Evolutionary conservation across 371 early-diverging fungal genomes (phyloP).

Genomic region (Mortierella sp.): DNA sequence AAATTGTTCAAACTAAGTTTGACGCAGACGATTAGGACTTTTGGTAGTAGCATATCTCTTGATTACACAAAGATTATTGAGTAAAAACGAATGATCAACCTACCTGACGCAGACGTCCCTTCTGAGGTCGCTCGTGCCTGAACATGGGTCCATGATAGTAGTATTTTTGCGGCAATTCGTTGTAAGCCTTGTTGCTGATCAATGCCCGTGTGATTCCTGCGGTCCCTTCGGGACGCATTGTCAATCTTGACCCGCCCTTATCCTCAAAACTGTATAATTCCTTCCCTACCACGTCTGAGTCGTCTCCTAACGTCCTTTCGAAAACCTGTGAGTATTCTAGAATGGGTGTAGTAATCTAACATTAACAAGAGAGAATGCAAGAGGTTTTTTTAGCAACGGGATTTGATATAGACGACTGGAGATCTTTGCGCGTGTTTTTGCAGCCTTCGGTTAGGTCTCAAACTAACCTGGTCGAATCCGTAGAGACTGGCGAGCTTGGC

Average conservation of each 20-base stretch:
- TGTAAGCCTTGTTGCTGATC: constrained; percentile 57
- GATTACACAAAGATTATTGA: too few species aligned
- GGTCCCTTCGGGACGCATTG: constrained; percentile 76
- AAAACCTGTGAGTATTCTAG: constrained; percentile 71
- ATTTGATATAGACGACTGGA: too few species aligned
- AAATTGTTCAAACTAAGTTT: constrained; percentile 71
- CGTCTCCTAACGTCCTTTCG: constrained; percentile 66
- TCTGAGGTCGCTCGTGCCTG: constrained; percentile 74
- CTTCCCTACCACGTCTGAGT: constrained; percentile 74
- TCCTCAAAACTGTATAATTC: constrained; percentile 72
- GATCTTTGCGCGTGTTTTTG: too few species aligned
- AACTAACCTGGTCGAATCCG: constrained; percentile 60
- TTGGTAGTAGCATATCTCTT: background rate
- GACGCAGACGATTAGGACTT: background rate
- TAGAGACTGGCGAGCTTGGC: constrained; percentile 53
- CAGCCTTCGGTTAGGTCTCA: too few species aligned
- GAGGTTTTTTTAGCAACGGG: too few species aligned
- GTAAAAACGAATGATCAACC: background rate
- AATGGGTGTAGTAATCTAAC: constrained; percentile 66
- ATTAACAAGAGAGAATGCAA: background rate
- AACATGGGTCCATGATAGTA: constrained; percentile 76
- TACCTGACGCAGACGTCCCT: constrained; percentile 71
- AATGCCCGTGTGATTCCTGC: constrained; percentile 67
- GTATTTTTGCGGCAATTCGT: constrained; percentile 57
- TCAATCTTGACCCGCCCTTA: constrained; percentile 61